These are phyloP conservation scores for Xylaria sp. DNA, from an alignment of 2,329 filamentous ascomycete genomes.

Conservation along the genomic window DNA sequence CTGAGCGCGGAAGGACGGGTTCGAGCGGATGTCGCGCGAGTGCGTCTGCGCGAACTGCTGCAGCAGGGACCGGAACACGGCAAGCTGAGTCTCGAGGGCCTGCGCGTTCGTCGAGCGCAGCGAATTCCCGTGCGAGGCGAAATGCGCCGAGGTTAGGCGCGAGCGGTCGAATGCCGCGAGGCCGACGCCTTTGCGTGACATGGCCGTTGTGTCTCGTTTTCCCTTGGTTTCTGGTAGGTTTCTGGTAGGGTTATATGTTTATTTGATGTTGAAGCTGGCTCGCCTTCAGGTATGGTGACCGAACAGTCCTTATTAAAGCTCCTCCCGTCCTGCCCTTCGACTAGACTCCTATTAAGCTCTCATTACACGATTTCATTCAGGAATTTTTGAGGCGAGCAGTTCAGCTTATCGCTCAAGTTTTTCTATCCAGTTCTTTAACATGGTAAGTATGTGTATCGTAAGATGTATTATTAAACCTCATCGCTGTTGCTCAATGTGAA, in stretches of 20 bases:
- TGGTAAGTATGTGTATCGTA: neutral
- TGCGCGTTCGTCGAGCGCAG: conserved; percentile 87
- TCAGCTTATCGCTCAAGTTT: neutral
- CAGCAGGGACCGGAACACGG: conserved; percentile 93
- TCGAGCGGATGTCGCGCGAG: conserved; percentile 93
- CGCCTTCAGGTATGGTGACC: neutral
- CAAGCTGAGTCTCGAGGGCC: conserved; percentile 90
- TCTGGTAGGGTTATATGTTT: neutral
- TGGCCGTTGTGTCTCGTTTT: conserved; percentile 46
- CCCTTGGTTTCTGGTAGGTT: neutral
- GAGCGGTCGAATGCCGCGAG: conserved; percentile 90
- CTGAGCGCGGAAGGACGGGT: conserved; percentile 93
- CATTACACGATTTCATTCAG: conserved; percentile 3
- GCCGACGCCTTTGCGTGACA: conserved; percentile 86
- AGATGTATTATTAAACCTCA: neutral
- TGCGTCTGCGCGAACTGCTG: conserved; percentile 96
- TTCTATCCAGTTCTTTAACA: neutral
- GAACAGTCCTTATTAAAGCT: neutral
- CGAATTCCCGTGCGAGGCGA: conserved; percentile 86
- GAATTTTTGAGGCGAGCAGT: neutral
- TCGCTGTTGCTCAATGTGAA: neutral
- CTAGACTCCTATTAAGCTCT: neutral
- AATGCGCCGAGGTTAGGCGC: conserved; percentile 86
- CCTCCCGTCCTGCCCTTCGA: too few species aligned
- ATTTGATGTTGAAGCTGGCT: neutral